A percentile compares a stretch with the other conserved stretches of the same genome.
Evolutionary conservation across 768 basidiomycete genomes (phyloP).

Genomic region (Xerocomus brunneocitrinus): DNA sequence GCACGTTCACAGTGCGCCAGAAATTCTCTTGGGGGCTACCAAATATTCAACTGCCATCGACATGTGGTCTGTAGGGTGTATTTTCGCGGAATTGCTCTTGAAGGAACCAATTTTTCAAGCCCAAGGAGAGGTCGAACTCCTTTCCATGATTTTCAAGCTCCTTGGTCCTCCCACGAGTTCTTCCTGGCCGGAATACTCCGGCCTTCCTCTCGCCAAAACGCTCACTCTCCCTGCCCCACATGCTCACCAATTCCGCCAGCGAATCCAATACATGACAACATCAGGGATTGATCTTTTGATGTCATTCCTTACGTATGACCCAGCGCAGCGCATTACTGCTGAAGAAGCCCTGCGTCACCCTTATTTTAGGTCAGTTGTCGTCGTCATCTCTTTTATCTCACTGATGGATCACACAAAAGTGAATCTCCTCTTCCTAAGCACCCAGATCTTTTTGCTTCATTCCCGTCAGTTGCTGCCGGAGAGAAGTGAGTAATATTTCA

Average conservation of each 20-base stretch:
- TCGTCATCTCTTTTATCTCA: neutral
- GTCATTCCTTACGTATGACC: constrained; percentile 84
- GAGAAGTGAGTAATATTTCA: constrained; percentile 62
- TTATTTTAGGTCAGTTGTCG: constrained; percentile 68
- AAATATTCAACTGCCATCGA: constrained; percentile 95
- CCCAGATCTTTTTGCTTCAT: constrained; percentile 91
- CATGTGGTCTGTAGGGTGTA: constrained; percentile 99
- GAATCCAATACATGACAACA: constrained; percentile 79
- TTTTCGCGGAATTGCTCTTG: constrained; percentile 92
- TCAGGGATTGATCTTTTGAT: constrained; percentile 83
- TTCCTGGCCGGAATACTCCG: constrained; percentile 82
- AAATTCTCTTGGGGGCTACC: constrained; percentile 88
- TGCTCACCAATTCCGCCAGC: constrained; percentile 72
- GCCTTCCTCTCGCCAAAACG: constrained; percentile 76
- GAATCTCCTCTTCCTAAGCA: constrained; percentile 96
- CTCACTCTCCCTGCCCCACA: constrained; percentile 73
- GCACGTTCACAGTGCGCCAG: constrained; percentile 66
- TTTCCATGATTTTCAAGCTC: constrained; percentile 91
- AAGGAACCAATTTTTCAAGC: constrained; percentile 98
- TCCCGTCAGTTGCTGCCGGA: constrained; percentile 93
- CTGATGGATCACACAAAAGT: constrained; percentile 35
- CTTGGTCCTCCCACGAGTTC: constrained; percentile 87
- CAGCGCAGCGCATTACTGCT: constrained; percentile 78
- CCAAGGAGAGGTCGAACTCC: constrained; percentile 89
- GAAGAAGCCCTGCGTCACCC: constrained; percentile 88